Evolutionary conservation across 306 rosid species (phyloP), one percentile per base, ranked within the genome.

Genomic region (Quercus agrifolia): DNA sequence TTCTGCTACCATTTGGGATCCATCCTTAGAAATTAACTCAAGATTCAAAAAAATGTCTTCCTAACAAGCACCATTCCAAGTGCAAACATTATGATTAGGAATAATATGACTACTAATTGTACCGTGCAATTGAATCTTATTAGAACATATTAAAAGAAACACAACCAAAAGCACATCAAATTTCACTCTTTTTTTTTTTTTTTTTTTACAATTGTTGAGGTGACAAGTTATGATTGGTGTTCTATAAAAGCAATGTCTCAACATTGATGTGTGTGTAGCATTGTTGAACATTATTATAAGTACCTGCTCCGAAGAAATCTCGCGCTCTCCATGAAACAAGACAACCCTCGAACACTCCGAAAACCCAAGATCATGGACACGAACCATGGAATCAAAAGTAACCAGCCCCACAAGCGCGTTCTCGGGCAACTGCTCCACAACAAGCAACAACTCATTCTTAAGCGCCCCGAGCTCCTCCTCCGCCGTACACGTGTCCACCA

Each of bases 331-430:
- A 73, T 88, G 88, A 74, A 94, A 77, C 66, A 90, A 5, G 31
- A 87, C 78, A 15, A 86, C 86, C 62, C 89, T 88, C 13, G 92
- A 88, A 71, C 92, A 92, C 70, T 90, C 94, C 1, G 90, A 78
- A 79, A 81, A 86, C 12, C 83, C 84, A 52, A 92, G 89, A 84
- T 94, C 92, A 61, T 92, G 87, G 68, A 94, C 88, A 49, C 81
- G 84, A 62, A 90, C 97, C 94, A 90, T 90, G 1, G 96, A 94
- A 75, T 94, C 96, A 82, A 92, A 94, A 3, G 93, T 85, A 30
- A 94, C 31, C 79, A 94, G 57, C 1, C 88, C 89, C 59, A 94
- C 97, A 49, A 88, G 62, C 21, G 92, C 79, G 71, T 81, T 83
- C 72, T 94, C 92, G 0, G 96, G 97, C 70, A 94, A 79, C 61